A percentile compares a stretch with the other conserved stretches of the same genome.
Evolutionary conservation across 441 rosid species (phyloP).

Genomic region (Mallotus japonicus): DNA sequence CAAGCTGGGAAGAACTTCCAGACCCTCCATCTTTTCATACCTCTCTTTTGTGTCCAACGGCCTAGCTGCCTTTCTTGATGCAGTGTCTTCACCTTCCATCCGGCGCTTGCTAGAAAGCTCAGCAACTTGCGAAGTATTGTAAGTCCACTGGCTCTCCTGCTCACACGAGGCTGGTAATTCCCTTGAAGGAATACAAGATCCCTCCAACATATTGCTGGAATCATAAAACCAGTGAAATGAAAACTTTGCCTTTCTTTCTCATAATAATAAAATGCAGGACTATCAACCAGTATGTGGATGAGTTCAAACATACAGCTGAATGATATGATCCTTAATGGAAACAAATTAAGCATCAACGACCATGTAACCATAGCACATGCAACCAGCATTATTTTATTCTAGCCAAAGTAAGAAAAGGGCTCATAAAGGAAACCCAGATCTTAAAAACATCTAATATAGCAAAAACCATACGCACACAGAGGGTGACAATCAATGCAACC

Average conservation of each 20-base stretch:
- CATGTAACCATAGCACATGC: background rate
- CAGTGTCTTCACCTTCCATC: constrained; percentile 33
- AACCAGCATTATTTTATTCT: background rate
- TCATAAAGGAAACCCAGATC: constrained; percentile 6
- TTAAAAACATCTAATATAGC: constrained; percentile 7
- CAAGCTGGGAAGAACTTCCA: constrained; percentile 6
- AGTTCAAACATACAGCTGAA: background rate
- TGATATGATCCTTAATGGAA: constrained; percentile 12
- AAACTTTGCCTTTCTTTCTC: constrained; percentile 21
- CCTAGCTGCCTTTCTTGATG: constrained; percentile 32
- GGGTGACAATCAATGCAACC: constrained; percentile 9
- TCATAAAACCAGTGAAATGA: constrained; percentile 4
- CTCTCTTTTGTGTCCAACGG: constrained; percentile 16
- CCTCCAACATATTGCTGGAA: constrained; percentile 50
- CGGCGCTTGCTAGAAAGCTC: constrained; percentile 38
- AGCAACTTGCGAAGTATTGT: constrained; percentile 35
- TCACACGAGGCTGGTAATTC: constrained; percentile 45
- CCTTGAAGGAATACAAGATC: constrained; percentile 36
- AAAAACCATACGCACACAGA: background rate
- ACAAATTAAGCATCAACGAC: background rate
- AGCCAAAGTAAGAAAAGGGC: background rate
- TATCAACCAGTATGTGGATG: constrained; percentile 18
- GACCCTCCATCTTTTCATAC: constrained; percentile 13
- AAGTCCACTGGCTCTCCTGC: constrained; percentile 48
- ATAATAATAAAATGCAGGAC: constrained; percentile 17